Evolutionary conservation across 2,329 filamentous ascomycete species (phyloP).

Genomic region (Penicillium sp.): DNA sequence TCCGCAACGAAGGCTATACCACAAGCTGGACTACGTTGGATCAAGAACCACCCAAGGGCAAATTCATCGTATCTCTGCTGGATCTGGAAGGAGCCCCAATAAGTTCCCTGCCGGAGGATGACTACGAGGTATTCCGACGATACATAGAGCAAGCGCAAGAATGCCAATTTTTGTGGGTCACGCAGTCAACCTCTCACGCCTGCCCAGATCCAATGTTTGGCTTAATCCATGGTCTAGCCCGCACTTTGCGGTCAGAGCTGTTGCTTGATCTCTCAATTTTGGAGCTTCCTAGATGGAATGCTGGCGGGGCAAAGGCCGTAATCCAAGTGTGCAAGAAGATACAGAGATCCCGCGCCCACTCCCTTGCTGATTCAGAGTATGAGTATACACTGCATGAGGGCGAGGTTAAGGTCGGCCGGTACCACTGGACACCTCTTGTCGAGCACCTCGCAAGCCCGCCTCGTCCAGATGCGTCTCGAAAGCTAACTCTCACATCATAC

Average conservation of each 20-base stretch:
- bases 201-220: slow-evolving; percentile 11
- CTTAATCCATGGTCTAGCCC: slow-evolving; percentile 8
- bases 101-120: not conserved
- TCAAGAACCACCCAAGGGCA: not conserved
- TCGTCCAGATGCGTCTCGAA: not conserved
- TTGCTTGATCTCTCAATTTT: slow-evolving; percentile 8
- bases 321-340: slow-evolving; percentile 5
- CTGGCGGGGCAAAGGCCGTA: not conserved
- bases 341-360: not conserved
- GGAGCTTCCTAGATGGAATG: slow-evolving; percentile 5
- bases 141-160: not conserved
- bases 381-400: slow-evolving; percentile 7
- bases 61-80: not conserved
- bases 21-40: not conserved
- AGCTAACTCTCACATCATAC: not conserved
- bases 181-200: not conserved
- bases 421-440: slow-evolving; percentile 6
- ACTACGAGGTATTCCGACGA: not conserved
- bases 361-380: slow-evolving; percentile 4
- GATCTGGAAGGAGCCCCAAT: not conserved
- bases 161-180: slow-evolving; percentile 11
- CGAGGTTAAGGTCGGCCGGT: slow-evolving; percentile 11
- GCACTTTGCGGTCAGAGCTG: slow-evolving; percentile 10
- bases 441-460: slow-evolving; percentile 1
- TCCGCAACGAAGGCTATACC: not conserved